Evolutionary conservation across 2,329 filamentous ascomycete species (phyloP), one percentile per base, ranked within the genome.

Genomic region (Aureobasidium pullulans): DNA sequence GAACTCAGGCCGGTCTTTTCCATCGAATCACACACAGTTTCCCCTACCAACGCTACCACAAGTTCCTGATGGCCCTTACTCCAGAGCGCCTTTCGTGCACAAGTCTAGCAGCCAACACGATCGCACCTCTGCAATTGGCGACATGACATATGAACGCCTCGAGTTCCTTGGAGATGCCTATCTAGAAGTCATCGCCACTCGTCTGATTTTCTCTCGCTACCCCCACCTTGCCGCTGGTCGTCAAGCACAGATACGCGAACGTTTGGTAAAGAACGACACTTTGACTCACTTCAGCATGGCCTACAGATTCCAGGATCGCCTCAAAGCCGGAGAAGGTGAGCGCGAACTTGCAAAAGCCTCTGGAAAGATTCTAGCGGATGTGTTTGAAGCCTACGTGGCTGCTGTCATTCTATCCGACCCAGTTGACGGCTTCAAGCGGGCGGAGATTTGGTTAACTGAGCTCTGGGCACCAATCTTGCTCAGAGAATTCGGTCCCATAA

Each of bases 81-180:
- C 62, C 7, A 60, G 61, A 31, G 67, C 68, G 2, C 65, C 68
- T 28, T 73, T 73, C 62, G 63, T 62, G 19, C 71, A 73, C 65
- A 69, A 67, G 42, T 72, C 70, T 16, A 62, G 61, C 37, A 57
- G 56, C 8, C 57, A 49, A 32, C 63, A 66, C 59, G 64, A 65
- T 50, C 65, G 66, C 40, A 64, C 62, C 23, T 58, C 64, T 36
- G 66, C 65, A 28, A 46, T 64, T 40, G 49, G 57, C 7, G 64
- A 69, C 15, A 59, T 70, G 31, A 74, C 78, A 67, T 96, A 96
- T 72, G 92, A 96, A 68, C 83, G 84, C 16, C 82, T 96, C 6
- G 93, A 97, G 72, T 91, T 93, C 75, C 79, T 96, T 7, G 93
- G 93, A 6, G 93, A 97, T 70, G 87, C 89, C 19, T 93, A 93